Conservation (phyloP, 768 basidiomycete species). For the Termitomyces titanicus region DNA sequence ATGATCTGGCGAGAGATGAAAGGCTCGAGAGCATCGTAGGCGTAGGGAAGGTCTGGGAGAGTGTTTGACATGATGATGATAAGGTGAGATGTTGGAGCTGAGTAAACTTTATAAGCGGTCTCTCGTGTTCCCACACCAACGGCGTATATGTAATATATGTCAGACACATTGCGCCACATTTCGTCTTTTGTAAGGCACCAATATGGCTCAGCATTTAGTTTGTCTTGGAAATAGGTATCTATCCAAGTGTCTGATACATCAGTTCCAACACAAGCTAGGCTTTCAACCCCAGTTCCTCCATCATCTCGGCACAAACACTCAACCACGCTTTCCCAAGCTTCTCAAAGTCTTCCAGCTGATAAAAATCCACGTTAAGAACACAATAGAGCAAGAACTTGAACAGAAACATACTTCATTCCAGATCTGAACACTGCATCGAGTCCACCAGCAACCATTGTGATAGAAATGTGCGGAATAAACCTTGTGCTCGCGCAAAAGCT, state of each 20-base stretch:
- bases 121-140: constrained; percentile 11
- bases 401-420: constrained; percentile 36
- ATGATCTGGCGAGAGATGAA: constrained; percentile 90
- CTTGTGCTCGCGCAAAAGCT: constrained; percentile 32
- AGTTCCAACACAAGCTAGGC: neutral
- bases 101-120: constrained; percentile 10
- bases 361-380: neutral
- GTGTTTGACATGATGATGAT: constrained; percentile 20
- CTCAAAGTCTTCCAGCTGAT: constrained; percentile 39
- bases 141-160: neutral
- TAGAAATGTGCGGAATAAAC: constrained; percentile 31
- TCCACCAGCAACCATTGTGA: constrained; percentile 43
- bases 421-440: constrained; percentile 42
- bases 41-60: constrained; percentile 71
- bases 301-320: constrained; percentile 30
- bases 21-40: constrained; percentile 91
- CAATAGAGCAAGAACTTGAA: neutral
- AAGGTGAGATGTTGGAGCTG: neutral
- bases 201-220: neutral
- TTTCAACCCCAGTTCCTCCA: constrained; percentile 20
- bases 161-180: constrained; percentile 15
- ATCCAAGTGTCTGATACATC: neutral
- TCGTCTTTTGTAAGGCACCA: constrained; percentile 1
- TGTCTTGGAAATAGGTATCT: neutral
- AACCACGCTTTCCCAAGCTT: constrained; percentile 34